These are phyloP conservation scores for Teratosphaeriaceae sp. DNA, from an alignment of 2,329 filamentous ascomycete species.

Conservation along the genomic window DNA sequence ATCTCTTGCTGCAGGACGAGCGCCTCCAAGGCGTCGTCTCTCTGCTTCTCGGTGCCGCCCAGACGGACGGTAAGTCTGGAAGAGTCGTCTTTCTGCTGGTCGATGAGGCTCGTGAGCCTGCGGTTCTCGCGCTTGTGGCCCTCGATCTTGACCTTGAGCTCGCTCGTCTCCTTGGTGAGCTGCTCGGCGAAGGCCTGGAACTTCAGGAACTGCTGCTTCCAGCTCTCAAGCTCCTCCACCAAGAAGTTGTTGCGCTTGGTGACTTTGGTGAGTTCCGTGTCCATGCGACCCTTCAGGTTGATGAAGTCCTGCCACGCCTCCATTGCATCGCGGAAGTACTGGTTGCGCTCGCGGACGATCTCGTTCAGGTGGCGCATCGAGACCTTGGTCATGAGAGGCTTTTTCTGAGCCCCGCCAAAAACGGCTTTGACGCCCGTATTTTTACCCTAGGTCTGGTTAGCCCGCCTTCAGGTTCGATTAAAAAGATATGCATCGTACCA, in stretches of 20 bases:
- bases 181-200: slow-evolving; percentile 98
- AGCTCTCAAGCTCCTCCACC: slow-evolving; percentile 94
- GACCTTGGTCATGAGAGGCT: slow-evolving; percentile 98
- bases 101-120: slow-evolving; percentile 79
- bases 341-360: slow-evolving; percentile 95
- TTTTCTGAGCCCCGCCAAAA: slow-evolving; percentile 92
- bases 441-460: slow-evolving; percentile 57
- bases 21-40: slow-evolving; percentile 93
- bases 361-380: slow-evolving; percentile 98
- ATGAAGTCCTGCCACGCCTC: slow-evolving; percentile 99
- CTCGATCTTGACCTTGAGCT: slow-evolving; percentile 99
- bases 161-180: slow-evolving; percentile 96
- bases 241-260: slow-evolving; percentile 99
- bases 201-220: slow-evolving; percentile 99
- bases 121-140: slow-evolving; percentile 97
- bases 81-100: slow-evolving; percentile 96
- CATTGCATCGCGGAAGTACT: slow-evolving; percentile 94
- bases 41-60: slow-evolving; percentile 95
- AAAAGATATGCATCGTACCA: slow-evolving; percentile 45
- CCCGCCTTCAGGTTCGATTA: slow-evolving; percentile 7
- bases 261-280: slow-evolving; percentile 92
- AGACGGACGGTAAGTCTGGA: slow-evolving; percentile 80
- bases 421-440: slow-evolving; percentile 96
- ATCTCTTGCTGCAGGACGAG: slow-evolving; percentile 98
- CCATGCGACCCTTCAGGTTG: slow-evolving; percentile 98